Evolutionary conservation across 2,329 filamentous ascomycete genomes (phyloP).

Genomic region (Pseudomassariella vexata): DNA sequence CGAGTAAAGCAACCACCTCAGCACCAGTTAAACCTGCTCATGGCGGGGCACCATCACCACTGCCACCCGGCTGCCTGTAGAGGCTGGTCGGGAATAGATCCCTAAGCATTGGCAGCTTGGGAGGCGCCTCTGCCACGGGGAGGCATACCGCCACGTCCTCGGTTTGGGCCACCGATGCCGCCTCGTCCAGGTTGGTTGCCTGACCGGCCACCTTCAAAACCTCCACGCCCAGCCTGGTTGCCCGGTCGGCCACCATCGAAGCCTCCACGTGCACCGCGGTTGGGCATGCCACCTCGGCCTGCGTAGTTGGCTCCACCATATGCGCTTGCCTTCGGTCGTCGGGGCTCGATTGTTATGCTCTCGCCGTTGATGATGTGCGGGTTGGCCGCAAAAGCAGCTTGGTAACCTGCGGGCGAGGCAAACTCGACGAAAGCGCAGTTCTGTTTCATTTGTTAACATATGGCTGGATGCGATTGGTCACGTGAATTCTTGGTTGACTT

Average conservation of each 20-base stretch:
- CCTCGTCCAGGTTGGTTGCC: slow-evolving; percentile 61
- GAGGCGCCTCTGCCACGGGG: slow-evolving; percentile 59
- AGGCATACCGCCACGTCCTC: slow-evolving; percentile 62
- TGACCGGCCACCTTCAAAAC: slow-evolving; percentile 52
- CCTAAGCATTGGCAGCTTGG: slow-evolving; percentile 47
- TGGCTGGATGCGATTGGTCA: neutral
- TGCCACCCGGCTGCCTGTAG: too few relatives aligned
- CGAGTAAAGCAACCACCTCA: too few relatives aligned
- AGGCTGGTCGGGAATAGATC: too few relatives aligned
- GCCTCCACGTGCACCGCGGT: slow-evolving; percentile 59
- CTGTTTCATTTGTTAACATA: slow-evolving; percentile 39
- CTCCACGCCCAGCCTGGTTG: slow-evolving; percentile 61
- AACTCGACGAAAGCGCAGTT: slow-evolving; percentile 98
- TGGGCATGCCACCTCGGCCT: slow-evolving; percentile 53
- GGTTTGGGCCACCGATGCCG: slow-evolving; percentile 61
- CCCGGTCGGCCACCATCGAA: slow-evolving; percentile 54
- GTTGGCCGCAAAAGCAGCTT: slow-evolving; percentile 76
- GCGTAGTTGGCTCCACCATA: slow-evolving; percentile 66
- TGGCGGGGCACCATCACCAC: too few relatives aligned
- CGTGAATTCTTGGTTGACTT: slow-evolving; percentile 16
- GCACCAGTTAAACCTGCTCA: too few relatives aligned
- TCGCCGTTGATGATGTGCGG: slow-evolving; percentile 81
- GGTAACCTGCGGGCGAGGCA: slow-evolving; percentile 71
- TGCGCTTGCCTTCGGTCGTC: slow-evolving; percentile 67
- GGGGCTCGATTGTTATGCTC: slow-evolving; percentile 81